Evolutionary conservation across 1,284 basidiomycete genomes (phyloP).

Genomic region (Tilletia horrida): DNA sequence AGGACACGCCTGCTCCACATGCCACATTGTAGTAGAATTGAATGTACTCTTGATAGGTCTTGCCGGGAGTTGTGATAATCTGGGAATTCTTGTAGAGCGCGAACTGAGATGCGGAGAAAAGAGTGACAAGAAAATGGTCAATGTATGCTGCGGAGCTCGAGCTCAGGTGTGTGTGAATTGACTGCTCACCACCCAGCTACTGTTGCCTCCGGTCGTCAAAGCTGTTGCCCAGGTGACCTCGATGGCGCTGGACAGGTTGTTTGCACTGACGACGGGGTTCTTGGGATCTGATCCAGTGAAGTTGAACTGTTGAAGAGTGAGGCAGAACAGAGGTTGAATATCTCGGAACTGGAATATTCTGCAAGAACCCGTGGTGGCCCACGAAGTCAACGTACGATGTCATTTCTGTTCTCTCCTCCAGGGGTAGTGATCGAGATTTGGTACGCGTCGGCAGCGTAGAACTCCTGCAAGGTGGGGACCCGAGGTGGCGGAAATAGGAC

Average conservation of each 20-base stretch:
- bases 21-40: neutral
- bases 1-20: neutral
- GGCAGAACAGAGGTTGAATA: neutral
- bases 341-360: neutral
- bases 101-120: neutral
- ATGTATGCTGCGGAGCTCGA: neutral
- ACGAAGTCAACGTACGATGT: neutral
- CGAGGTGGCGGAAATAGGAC: too few relatives aligned
- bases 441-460: neutral
- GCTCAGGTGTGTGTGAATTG: neutral
- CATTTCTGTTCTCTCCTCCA: neutral
- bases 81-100: constrained; percentile 7
- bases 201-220: constrained; percentile 12
- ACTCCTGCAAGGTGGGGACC: neutral
- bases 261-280: neutral
- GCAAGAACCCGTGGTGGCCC: neutral
- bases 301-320: neutral
- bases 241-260: neutral
- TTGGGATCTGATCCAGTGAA: constrained; percentile 1
- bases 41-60: neutral
- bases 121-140: neutral
- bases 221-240: neutral
- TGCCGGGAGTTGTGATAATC: neutral
- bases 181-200: constrained; percentile 1
- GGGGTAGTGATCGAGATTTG: constrained; percentile 9